Conservation (phyloP, 2,329 filamentous ascomycete species). For the Aspergillus pseudoglaucus region DNA sequence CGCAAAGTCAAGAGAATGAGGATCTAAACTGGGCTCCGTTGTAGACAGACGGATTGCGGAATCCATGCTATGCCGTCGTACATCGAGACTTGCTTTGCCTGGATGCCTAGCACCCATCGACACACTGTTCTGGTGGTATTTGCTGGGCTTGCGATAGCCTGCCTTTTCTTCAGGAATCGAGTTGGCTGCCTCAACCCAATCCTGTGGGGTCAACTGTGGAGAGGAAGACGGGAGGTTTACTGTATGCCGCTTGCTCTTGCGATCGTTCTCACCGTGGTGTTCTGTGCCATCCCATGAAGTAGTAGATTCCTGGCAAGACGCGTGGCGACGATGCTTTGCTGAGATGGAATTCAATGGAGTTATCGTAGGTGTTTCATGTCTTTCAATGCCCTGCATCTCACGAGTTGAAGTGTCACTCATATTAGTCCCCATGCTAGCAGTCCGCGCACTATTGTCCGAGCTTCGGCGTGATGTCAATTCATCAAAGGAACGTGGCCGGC, state of each 20-base stretch:
- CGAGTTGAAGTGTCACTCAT: conserved; percentile 24
- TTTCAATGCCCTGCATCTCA: conserved; percentile 12
- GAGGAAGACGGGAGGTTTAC: conserved; percentile 15
- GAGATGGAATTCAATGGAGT: conserved; percentile 22
- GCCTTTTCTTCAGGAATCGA: conserved; percentile 10
- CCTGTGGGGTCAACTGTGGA: conserved; percentile 33
- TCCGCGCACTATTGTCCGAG: conserved; percentile 23
- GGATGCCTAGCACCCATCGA: too few relatives aligned
- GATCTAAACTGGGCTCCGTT: conserved; percentile 22
- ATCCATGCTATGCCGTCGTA: conserved; percentile 21
- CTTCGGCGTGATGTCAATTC: conserved; percentile 26
- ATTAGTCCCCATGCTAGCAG: conserved; percentile 27
- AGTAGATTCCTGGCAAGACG: conserved; percentile 17
- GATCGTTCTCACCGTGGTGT: conserved; percentile 8
- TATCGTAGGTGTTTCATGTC: conserved; percentile 23
- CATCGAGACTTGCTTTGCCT: conserved; percentile 2
- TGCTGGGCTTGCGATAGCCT: not conserved
- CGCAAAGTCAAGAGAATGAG: conserved; percentile 17
- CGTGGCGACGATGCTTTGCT: not conserved
- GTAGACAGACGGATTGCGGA: conserved; percentile 19
- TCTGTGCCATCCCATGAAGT: conserved; percentile 12
- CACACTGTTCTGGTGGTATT: not conserved
- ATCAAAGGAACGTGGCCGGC: conserved; percentile 28
- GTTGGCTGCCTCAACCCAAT: conserved; percentile 38
- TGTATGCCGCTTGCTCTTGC: not conserved